Base-by-base conservation (phyloP, 495 filamentous ascomycete species). In the Podospora fimiseda region DNA sequence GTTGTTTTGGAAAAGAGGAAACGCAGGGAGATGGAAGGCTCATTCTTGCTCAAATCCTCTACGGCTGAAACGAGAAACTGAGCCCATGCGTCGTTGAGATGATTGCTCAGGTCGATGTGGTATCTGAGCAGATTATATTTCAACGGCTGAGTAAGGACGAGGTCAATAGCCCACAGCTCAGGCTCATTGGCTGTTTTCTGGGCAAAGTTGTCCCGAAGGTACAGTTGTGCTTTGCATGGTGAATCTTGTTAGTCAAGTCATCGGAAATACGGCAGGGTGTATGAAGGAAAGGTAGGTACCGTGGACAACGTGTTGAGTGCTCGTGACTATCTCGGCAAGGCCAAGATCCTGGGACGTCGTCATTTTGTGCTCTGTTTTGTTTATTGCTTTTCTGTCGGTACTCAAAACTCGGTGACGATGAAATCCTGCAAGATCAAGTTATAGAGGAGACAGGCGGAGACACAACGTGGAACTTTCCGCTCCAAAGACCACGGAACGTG, bases 1-100 rank as follows among this genome's bases (percentile, higher is more conserved):
- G 27, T 23, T 40, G 23, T 23, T 19, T 40, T 20, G 9, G 53
- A 42, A 48, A 56, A 56, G 40, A 56, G 47, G 20, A 56, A 43
- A 13, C 48, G 48, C 0, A 51, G 27, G 20, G 30, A 19, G 46
- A 30, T 36, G 24, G 27, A 11, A 2, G 9, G n/a, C 9, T 19
- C 4, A 30, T 22, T 24, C 27, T 14, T 0, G 24, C 9, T 3
- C n/a, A 53, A 33, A 36, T 40, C 46, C n/a, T 43, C n/a, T 45
- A 50, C 16, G 27, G 48, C 19, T 39, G 43, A 39, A 2, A 39
- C 42, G 24, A 19, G 27, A 30, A 48, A 14, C 15, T 40, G 38
- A n/a, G 44, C 23, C 3, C 22, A 11, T 23, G 16, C 30, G n/a
- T 47, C 51, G 9, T 46, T 23, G 24, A 50, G 52, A 11, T 21